These are phyloP conservation scores for Ustanciosporium gigantosporum DNA, from an alignment of 1,284 basidiomycete genomes.

Conservation along the genomic window DNA sequence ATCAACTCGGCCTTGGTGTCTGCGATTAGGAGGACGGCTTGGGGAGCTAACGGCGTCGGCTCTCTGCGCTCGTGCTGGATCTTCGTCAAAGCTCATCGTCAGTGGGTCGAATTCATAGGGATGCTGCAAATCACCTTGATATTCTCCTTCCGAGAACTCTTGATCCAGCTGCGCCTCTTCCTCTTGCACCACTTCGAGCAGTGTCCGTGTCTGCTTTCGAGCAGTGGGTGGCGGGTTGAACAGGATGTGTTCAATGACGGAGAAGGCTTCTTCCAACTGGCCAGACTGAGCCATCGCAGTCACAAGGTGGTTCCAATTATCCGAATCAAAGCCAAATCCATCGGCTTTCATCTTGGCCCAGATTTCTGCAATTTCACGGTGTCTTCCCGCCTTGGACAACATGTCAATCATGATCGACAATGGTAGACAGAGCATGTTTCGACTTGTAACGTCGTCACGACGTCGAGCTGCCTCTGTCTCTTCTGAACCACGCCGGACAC, in stretches of 20 bases:
- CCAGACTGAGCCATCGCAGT: constrained; percentile 78
- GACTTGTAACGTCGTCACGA: constrained; percentile 35
- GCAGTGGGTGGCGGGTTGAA: constrained; percentile 15
- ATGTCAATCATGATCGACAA: constrained; percentile 83
- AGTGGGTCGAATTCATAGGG: constrained; percentile 11
- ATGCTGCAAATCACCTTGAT: neutral
- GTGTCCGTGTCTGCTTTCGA: neutral
- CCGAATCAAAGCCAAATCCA: constrained; percentile 83
- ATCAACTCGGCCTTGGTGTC: constrained; percentile 9
- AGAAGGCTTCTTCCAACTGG: constrained; percentile 78
- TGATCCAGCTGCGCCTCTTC: constrained; percentile 1
- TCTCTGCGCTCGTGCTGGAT: constrained; percentile 9
- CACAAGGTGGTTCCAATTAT: constrained; percentile 89
- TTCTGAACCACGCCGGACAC: constrained; percentile 1
- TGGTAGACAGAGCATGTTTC: constrained; percentile 74
- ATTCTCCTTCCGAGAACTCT: neutral
- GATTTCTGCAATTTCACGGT: constrained; percentile 69
- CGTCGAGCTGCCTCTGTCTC: neutral
- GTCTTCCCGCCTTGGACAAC: constrained; percentile 63
- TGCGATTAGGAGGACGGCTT: constrained; percentile 12
- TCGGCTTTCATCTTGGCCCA: constrained; percentile 72
- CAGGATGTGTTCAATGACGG: constrained; percentile 78
- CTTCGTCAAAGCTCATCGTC: neutral
- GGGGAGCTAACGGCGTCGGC: constrained; percentile 12
- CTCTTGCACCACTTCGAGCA: neutral